Conservation (phyloP, 1,139 yeast species). For the Yamadazyma diddensiae region DNA sequence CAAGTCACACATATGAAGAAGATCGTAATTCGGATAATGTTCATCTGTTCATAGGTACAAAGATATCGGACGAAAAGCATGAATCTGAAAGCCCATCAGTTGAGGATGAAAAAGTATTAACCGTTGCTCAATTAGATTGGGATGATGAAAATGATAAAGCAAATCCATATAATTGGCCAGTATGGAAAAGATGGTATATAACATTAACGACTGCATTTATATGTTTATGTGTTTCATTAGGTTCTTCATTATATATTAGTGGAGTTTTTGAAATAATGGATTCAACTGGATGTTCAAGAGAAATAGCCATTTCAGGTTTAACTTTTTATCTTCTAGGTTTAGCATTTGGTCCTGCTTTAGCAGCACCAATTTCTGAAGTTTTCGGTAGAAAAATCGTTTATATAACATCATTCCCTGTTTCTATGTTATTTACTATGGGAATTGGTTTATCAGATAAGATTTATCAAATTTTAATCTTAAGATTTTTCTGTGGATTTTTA, state of each 20-base stretch:
- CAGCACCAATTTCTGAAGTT: constrained; percentile 79
- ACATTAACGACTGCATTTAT: constrained; percentile 61
- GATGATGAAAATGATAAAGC: constrained; percentile 57
- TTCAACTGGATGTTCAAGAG: constrained; percentile 50
- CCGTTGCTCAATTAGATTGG: constrained; percentile 48
- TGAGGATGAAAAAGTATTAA: no score
- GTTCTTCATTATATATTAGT: constrained; percentile 65
- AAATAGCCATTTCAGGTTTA: constrained; percentile 62
- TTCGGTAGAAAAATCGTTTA: constrained; percentile 69
- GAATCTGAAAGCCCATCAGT: no score
- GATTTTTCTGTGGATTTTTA: constrained; percentile 77
- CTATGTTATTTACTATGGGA: constrained; percentile 76
- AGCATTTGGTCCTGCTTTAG: constrained; percentile 67
- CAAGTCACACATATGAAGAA: no score
- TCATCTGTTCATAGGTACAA: background rate
- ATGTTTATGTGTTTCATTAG: constrained; percentile 68
- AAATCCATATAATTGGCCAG: constrained; percentile 67
- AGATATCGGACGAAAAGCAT: no score
- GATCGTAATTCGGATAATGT: no score
- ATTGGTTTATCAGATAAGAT: constrained; percentile 64
- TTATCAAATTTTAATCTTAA: constrained; percentile 56
- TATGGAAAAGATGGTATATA: constrained; percentile 58
- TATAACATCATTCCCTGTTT: constrained; percentile 55
- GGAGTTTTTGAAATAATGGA: constrained; percentile 53
- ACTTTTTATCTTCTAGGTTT: constrained; percentile 70